Conservation (phyloP, 345 rosid species). For the Eucalyptus cloeziana region DNA sequence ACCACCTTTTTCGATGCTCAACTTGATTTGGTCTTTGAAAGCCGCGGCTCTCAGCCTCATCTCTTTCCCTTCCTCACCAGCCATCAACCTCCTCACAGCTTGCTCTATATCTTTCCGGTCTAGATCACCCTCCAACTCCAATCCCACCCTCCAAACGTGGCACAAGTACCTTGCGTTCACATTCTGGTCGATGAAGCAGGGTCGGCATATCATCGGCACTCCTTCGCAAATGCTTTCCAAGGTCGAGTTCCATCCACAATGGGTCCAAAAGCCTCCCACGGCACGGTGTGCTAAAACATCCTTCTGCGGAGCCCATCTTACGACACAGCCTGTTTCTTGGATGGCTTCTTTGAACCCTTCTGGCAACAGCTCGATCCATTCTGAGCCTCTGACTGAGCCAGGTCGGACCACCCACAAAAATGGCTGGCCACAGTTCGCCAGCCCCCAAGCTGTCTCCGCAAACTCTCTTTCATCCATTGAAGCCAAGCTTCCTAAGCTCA, state of each 20-base stretch:
- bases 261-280: not conserved
- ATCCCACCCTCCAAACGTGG: not conserved
- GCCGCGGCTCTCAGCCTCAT: not conserved
- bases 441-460: not conserved
- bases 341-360: not conserved
- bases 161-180: not conserved
- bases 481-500: not conserved
- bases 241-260: not conserved
- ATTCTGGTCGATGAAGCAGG: not conserved
- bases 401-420: not conserved
- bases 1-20: not conserved
- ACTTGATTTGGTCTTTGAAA: not conserved
- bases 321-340: rapidly evolving
- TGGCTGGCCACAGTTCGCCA: not conserved
- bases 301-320: not conserved
- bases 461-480: not conserved
- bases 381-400: not conserved
- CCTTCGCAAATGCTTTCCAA: not conserved
- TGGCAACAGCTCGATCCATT: not conserved
- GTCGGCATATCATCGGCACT: not conserved
- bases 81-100: not conserved
- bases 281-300: not conserved
- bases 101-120: not conserved
- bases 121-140: not conserved
- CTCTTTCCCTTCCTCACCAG: not conserved